These are phyloP conservation scores for Xylogone sp. DNA, from an alignment of 2,329 filamentous ascomycete genomes.

Conservation along the genomic window DNA sequence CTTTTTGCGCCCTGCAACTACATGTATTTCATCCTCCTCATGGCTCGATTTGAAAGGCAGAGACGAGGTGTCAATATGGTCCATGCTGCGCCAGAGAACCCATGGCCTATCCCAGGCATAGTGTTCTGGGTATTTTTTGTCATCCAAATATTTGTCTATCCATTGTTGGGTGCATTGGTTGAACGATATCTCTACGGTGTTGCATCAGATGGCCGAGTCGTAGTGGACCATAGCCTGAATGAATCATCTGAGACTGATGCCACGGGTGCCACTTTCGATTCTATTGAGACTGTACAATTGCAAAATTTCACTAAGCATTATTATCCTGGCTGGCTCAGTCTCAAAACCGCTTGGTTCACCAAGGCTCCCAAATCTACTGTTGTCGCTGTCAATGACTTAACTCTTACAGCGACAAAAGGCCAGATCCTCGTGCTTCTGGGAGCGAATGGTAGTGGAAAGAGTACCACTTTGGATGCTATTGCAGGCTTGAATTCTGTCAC, in stretches of 20 bases:
- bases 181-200: constrained; percentile 76
- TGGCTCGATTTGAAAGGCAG: constrained; percentile 72
- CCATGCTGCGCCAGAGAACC: constrained; percentile 57
- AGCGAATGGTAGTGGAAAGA: constrained; percentile 88
- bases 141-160: constrained; percentile 75
- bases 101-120: constrained; percentile 69
- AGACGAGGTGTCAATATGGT: constrained; percentile 57
- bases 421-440: constrained; percentile 85
- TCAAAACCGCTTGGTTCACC: constrained; percentile 31
- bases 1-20: constrained; percentile 88
- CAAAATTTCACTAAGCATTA: constrained; percentile 77
- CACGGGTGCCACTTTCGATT: not conserved
- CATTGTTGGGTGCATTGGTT: constrained; percentile 68
- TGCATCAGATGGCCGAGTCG: constrained; percentile 56
- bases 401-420: constrained; percentile 67
- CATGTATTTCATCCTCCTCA: constrained; percentile 71
- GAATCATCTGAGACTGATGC: constrained; percentile 8
- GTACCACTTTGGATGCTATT: constrained; percentile 83
- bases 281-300: constrained; percentile 59
- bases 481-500: constrained; percentile 77
- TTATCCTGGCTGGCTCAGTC: constrained; percentile 57
- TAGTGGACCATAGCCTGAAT: constrained; percentile 30
- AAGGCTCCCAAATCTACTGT: constrained; percentile 57
- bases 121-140: constrained; percentile 74
- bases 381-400: constrained; percentile 72